These are phyloP conservation scores for Tranzscheliella williamsii DNA, from an alignment of 1,284 basidiomycete species.

Conservation along the genomic window DNA sequence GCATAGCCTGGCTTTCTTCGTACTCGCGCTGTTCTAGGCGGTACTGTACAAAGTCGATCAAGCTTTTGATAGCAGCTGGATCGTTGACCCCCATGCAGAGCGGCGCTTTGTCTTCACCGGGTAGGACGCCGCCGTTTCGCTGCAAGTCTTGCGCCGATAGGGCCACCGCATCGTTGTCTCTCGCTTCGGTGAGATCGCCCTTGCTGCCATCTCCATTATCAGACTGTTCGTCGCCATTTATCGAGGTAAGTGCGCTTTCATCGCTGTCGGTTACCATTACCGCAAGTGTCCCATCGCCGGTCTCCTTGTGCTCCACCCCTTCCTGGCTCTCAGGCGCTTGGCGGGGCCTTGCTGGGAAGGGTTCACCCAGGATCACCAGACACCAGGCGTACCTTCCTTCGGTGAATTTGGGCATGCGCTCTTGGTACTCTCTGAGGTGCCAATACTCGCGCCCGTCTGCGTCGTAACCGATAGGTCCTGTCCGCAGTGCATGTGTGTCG, in stretches of 20 bases:
- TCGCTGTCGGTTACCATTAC: conserved; percentile 6
- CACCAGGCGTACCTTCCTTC: conserved; percentile 44
- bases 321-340: conserved; percentile 2
- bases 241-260: conserved; percentile 21
- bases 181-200: neutral
- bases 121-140: neutral
- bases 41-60: conserved; percentile 24
- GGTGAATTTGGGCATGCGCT: conserved; percentile 40
- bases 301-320: neutral
- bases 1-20: conserved; percentile 27
- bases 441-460: conserved; percentile 45
- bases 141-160: neutral
- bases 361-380: conserved; percentile 28
- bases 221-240: conserved; percentile 3
- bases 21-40: conserved; percentile 29
- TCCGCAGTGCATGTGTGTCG: conserved; percentile 35
- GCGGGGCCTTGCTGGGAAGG: conserved; percentile 11
- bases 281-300: neutral
- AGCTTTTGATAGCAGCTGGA: conserved; percentile 15
- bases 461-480: conserved; percentile 37
- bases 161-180: neutral
- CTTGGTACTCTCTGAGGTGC: conserved; percentile 46
- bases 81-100: conserved; percentile 44
- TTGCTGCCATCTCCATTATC: conserved; percentile 3
- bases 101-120: neutral